Base-by-base conservation (phyloP, 768 basidiomycete genomes). In the Tricholoma flavovirens region DNA sequence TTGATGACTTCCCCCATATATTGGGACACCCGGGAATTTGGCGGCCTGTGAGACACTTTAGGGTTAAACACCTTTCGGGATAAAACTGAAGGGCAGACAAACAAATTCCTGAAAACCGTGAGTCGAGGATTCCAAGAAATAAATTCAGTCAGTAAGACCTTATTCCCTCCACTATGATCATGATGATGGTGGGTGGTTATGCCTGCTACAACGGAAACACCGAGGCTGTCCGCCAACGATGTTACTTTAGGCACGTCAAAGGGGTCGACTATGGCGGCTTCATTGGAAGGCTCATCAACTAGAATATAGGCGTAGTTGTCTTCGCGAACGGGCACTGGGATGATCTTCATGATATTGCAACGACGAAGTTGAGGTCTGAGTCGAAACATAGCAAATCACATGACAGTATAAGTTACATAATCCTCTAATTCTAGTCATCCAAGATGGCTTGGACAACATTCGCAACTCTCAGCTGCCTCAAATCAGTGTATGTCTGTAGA, bases 391-490 rank as follows among this genome's bases (percentile, higher is more conserved):
- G 7, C 6, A 19, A 22, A 17, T 54, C 52, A 61, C 56, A 55
- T 51, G 54, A 15, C 6, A 30, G 26, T 10, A n/a, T 29, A 15
- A 7, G 45, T 46, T 24, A 46, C 22, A 46, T 46, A 22, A 46
- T 46, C 45, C 3, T 7, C 21, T 22, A 24, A 12, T 51, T 58
- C 73, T 64, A 93, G 68, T 90, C 88, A 58, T 82, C 84, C 62
- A 99, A 73, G 64, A 98, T 87, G 38, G 96, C 95, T 62, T 92
- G 83, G 12, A 98, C 96, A 56, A 99, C 94, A 65, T 97, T 97
- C 4, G 77, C 82, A 32, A 98, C 96, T 57, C 89, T 79, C 60
- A 99, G 69, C 67, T 96, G 93, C 51, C 93, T 80, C 65, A 99
- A 71, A 73, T 99, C 97, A 30, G 94, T 97, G 71, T 98, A 99